Conservation (phyloP, 345 rosid species). For the Salix purpurea region DNA sequence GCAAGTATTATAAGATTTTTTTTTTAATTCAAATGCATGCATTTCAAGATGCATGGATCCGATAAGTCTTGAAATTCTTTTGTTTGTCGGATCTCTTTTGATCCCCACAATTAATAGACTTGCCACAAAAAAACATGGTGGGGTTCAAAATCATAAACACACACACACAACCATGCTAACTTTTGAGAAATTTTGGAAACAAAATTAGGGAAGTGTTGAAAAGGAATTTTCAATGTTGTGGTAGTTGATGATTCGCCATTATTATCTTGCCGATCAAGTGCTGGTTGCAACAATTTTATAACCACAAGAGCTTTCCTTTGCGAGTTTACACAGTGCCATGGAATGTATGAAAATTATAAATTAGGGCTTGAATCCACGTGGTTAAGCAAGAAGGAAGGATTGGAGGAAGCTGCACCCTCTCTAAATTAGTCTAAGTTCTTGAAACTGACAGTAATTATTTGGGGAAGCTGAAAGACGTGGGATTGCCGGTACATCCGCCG, state of each 20-base stretch:
- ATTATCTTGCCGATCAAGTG: not conserved
- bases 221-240: not conserved
- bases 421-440: slow-evolving; percentile 2
- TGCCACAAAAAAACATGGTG: not conserved
- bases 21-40: not conserved
- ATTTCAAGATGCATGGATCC: not conserved
- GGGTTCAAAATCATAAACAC: not conserved
- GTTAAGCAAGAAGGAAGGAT: slow-evolving; percentile 21
- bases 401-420: slow-evolving; percentile 23
- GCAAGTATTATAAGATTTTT: not conserved
- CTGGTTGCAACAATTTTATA: not conserved
- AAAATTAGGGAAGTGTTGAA: not conserved
- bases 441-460: slow-evolving; percentile 4
- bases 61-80: not conserved
- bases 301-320: not conserved
- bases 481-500: slow-evolving; percentile 41
- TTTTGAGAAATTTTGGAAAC: not conserved
- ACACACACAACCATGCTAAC: not conserved
- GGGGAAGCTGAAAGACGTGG: slow-evolving; percentile 43
- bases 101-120: not conserved
- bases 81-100: not conserved
- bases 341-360: slow-evolving; percentile 15
- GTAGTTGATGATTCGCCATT: not conserved
- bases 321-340: slow-evolving; percentile 17
- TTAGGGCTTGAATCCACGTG: slow-evolving; percentile 21